phyloP scores from a whole-genome alignment of 2,329 filamentous ascomycete genomes.

The Colletotrichum melonis region DNA sequence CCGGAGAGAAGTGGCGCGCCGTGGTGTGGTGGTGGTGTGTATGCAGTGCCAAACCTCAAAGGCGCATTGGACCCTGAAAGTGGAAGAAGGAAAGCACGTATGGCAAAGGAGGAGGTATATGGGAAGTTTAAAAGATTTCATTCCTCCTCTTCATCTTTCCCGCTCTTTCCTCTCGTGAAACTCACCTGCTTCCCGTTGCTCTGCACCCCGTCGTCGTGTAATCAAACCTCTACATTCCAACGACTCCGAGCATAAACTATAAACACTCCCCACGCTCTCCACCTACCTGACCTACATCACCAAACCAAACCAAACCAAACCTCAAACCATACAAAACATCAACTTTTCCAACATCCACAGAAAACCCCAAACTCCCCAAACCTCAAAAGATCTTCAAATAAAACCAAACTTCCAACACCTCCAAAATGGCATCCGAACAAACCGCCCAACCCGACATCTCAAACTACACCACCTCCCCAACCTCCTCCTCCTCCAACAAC shows the following conservation, averaged over 20 bases:
- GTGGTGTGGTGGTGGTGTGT: neutral
- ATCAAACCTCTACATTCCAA: conserved; percentile 11
- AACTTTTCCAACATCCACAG: too few species aligned
- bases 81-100: neutral
- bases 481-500: neutral
- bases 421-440: neutral
- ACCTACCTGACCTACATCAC: neutral
- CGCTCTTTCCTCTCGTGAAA: neutral
- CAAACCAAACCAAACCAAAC: neutral
- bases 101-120: too few species aligned
- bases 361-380: neutral
- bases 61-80: conserved; percentile 23
- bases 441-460: neutral
- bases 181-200: neutral
- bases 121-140: neutral
- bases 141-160: neutral
- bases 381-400: neutral
- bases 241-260: neutral
- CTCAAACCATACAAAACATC: neutral
- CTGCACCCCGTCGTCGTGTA: neutral
- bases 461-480: neutral
- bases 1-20: neutral
- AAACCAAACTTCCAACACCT: neutral
- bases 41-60: neutral
- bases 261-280: too few species aligned